phyloP scores from a whole-genome alignment of 371 early-diverging fungal species.

The Paraphysoderma sedebokerense region DNA sequence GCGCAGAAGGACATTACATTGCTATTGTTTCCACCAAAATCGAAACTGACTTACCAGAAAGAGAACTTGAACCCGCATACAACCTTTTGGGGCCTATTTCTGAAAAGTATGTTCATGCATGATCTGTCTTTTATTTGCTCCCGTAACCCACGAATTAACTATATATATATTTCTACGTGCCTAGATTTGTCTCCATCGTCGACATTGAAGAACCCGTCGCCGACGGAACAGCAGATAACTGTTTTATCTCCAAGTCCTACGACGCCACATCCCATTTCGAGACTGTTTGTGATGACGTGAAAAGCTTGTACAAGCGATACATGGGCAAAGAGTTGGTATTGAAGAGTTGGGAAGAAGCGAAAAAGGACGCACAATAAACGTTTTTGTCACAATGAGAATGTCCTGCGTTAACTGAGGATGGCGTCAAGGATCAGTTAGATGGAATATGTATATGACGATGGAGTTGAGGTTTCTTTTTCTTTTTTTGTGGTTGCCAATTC shows the following conservation, averaged over 20 bases:
- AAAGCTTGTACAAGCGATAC: constrained; percentile 74
- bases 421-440: too few relatives aligned
- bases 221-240: constrained; percentile 64
- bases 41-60: constrained; percentile 73
- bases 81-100: constrained; percentile 75
- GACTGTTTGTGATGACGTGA: constrained; percentile 91
- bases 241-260: constrained; percentile 84
- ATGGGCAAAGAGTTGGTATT: constrained; percentile 72
- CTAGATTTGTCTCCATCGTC: constrained; percentile 51
- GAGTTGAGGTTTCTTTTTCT: too few relatives aligned
- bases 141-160: too few relatives aligned
- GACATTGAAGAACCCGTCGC: constrained; percentile 67
- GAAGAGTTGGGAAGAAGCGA: constrained; percentile 32
- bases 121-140: constrained; percentile 5
- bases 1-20: constrained; percentile 62
- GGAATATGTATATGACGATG: too few relatives aligned
- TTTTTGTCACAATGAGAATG: too few relatives aligned
- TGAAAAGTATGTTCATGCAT: constrained; percentile 34
- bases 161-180: not conserved
- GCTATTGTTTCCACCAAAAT: constrained; percentile 93
- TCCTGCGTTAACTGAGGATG: too few relatives aligned
- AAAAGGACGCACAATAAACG: constrained; percentile 12
- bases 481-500: too few relatives aligned
- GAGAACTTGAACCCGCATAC: constrained; percentile 74
- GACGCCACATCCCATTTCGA: constrained; percentile 99